These are phyloP conservation scores for Apiotrichum montevideense DNA, from an alignment of 1,284 basidiomycete species.

Conservation along the genomic window DNA sequence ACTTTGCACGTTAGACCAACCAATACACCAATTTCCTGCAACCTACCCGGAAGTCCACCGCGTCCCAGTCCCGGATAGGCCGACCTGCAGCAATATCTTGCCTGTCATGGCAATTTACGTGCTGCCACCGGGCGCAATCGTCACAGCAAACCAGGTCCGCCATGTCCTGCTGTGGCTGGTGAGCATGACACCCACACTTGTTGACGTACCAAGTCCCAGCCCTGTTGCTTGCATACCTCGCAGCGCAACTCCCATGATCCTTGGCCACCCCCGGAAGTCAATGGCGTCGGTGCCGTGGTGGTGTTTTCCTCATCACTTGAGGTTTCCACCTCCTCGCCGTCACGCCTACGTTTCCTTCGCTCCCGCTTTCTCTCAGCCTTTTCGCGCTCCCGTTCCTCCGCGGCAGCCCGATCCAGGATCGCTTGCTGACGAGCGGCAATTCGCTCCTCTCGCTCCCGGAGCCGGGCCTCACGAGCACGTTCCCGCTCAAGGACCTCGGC, in stretches of 20 bases:
- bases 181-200: neutral
- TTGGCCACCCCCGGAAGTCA: neutral
- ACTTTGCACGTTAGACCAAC: neutral
- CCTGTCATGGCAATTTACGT: conserved; percentile 44
- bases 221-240: conserved; percentile 49
- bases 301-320: conserved; percentile 13
- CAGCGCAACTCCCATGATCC: conserved; percentile 50
- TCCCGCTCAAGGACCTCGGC: conserved; percentile 39
- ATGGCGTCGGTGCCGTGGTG: neutral
- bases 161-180: conserved; percentile 29
- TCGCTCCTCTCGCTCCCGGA: conserved; percentile 46
- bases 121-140: conserved; percentile 51
- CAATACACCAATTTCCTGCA: too few species aligned
- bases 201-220: conserved; percentile 47
- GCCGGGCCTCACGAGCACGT: conserved; percentile 46
- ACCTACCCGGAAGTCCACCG: conserved; percentile 42
- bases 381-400: conserved; percentile 35
- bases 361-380: conserved; percentile 41
- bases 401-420: conserved; percentile 28
- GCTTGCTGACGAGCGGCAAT: conserved; percentile 48
- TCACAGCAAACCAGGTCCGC: conserved; percentile 51
- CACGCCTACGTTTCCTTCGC: conserved; percentile 33
- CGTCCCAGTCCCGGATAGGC: conserved; percentile 42
- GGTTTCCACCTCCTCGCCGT: conserved; percentile 23
- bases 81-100: conserved; percentile 32